Evolutionary conservation across 768 basidiomycete genomes (phyloP).

Genomic region (Sutorius australiensis): DNA sequence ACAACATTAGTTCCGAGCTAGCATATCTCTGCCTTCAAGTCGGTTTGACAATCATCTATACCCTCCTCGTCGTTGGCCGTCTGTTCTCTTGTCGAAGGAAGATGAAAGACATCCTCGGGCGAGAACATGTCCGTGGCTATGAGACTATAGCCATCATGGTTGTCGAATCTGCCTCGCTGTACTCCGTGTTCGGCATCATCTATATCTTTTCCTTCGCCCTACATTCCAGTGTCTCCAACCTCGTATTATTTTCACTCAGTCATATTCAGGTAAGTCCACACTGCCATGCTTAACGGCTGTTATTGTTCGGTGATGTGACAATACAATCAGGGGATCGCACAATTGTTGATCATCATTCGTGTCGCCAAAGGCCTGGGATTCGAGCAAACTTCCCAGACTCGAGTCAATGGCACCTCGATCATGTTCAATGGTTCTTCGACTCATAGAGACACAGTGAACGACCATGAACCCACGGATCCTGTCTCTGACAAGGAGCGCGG

Average conservation of each 20-base stretch:
- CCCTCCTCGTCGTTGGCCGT: slow-evolving; percentile 29
- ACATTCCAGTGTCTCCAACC: slow-evolving; percentile 26
- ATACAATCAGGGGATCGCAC: slow-evolving; percentile 29
- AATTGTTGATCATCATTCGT: slow-evolving; percentile 35
- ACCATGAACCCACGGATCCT: background rate
- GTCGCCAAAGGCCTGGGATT: slow-evolving; percentile 31
- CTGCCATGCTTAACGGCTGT: background rate
- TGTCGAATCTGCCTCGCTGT: slow-evolving; percentile 35
- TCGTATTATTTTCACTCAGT: slow-evolving; percentile 33
- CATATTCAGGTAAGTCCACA: slow-evolving; percentile 28
- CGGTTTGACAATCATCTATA: slow-evolving; percentile 29
- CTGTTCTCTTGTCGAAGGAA: slow-evolving; percentile 21
- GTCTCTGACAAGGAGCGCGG: background rate
- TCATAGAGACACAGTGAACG: background rate
- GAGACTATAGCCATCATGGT: slow-evolving; percentile 29
- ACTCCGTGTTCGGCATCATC: slow-evolving; percentile 24
- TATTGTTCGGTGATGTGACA: background rate
- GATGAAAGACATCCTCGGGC: slow-evolving; percentile 14
- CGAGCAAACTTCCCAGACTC: background rate
- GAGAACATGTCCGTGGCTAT: slow-evolving; percentile 21
- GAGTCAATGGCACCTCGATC: background rate
- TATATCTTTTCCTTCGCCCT: slow-evolving; percentile 31
- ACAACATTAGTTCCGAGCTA: slow-evolving; percentile 17
- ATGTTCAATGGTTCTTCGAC: background rate
- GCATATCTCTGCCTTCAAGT: slow-evolving; percentile 31